Evolutionary conservation across 2,329 filamentous ascomycete species (phyloP), one percentile per base, ranked within the genome.

Genomic region (Nakataea oryzae): DNA sequence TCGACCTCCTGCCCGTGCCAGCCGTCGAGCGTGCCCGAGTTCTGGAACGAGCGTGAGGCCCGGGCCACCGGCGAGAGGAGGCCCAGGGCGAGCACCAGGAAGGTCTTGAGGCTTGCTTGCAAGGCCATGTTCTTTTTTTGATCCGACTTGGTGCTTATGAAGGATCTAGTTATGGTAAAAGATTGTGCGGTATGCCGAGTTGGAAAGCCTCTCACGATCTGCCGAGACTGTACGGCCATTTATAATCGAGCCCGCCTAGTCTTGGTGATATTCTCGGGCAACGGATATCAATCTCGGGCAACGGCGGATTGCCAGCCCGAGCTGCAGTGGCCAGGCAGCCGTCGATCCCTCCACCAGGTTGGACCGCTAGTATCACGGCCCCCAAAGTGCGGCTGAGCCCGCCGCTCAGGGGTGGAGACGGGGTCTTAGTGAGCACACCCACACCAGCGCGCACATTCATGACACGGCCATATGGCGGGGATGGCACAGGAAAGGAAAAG

Each of bases 1-100:
- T 80, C 78, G 6, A 72, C 66, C 24, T 73, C 74, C 62, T 70
- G 69, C 9, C 62, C 65, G 61, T 75, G 71, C 77, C 78, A 81
- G 29, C 76, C 77, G 11, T 68, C 64, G 12, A 71, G 70, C 5
- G 72, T 77, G 57, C 77, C 78, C 0, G 72, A 66, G 66, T 78
- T 79, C 11, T 47, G 26, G 29, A 61, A 61, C 26, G 9, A 28
- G 12, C 30, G n/a, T 5, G 41, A 24, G 21, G 54, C 62, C 34
- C 21, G 17, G 17, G 34, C 58, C 7, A 14, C 21, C 21, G 21
- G 26, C 30, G 30, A 21, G 30, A 58, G 32, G 14, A 50, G 41
- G 41, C 41, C 21, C 7, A 50, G 41, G 41, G 57, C 47, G 24
- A 59, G 47, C 17, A 59, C 17, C 17, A 24, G 17, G 57, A 60